Base-by-base conservation (phyloP, 1,139 yeast genomes). In the Torulaspora pretoriensis region DNA sequence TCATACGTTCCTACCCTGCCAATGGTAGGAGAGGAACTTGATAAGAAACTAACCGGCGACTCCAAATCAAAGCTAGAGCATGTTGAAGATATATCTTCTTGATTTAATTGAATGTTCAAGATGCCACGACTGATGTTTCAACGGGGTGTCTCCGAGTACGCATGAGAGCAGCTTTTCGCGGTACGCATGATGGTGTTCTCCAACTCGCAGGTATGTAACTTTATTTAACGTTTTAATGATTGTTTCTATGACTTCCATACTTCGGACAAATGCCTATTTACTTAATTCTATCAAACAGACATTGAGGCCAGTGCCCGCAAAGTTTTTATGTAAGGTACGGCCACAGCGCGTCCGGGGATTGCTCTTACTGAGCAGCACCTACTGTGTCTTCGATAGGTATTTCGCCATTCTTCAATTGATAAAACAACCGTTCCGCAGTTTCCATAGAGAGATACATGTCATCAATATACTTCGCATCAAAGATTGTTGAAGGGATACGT, bases 391-490 rank as follows among this genome's bases (percentile, higher is more conserved):
- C 32, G 10, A 13, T 29, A 14, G 32, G 22, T 29, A 46, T n/a
- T 12, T 30, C 27, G 14, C 45, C 53, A 1, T 46, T 48, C 40
- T 48, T 52, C 28, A 50, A 48, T 34, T 51, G 53, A 36, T 52
- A 53, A 40, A 59, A 60, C 10, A 59, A 45, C 23, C 43, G 48
- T 40, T 60, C 65, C 19, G 60, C 58, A 12, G 49, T 51, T 2
- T 27, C 51, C 17, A 51, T 36, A 2, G 58, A 53, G 19, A 33
- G 45, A 4, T 51, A 55, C 32, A 52, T 50, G 6, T 51, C 53
- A 8, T 47, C 47, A 9, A 59, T 28, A 34, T 55, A 50, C 14
- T 56, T 61, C 23, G 51, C 58, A 9, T 49, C 57, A 9, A 66
- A 42, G 5, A 48, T 46, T 8, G 32, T 14, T 13, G 32, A 13